These are phyloP conservation scores for Rehmannia glutinosa DNA, from an alignment of 257 asterid genomes.

Conservation along the genomic window DNA sequence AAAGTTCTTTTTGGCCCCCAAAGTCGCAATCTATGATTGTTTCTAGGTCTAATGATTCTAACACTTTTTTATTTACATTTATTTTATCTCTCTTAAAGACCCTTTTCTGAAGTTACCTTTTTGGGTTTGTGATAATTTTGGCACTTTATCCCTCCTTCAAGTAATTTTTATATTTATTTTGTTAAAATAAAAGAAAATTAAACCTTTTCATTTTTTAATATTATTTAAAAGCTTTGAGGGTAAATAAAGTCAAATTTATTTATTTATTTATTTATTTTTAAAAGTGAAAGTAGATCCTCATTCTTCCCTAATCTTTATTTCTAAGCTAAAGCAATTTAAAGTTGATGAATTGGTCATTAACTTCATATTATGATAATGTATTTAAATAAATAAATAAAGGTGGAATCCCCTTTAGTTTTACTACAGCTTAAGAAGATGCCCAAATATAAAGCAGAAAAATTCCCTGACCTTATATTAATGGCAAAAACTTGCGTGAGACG, in stretches of 20 bases:
- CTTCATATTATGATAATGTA: background rate
- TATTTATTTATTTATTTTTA: no score
- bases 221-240: background rate
- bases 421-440: no score
- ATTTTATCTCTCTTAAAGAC: background rate
- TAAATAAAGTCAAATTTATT: conserved; percentile 14
- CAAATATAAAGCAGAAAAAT: no score
- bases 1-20: conserved; percentile 37
- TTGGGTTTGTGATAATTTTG: conserved; percentile 31
- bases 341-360: no score
- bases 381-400: no score
- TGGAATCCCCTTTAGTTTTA: no score
- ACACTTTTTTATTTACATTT: background rate
- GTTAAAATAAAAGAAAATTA: no score
- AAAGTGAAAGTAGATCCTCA: background rate
- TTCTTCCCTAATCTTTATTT: background rate
- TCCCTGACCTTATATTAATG: no score
- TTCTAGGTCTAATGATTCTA: conserved; percentile 26
- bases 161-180: background rate
- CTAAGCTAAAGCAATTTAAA: background rate
- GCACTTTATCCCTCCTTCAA: conserved; percentile 29
- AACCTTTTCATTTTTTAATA: no score
- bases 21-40: conserved; percentile 33
- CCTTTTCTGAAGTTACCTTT: conserved; percentile 12
- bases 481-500: no score